These are phyloP conservation scores for Citrus glauca DNA, from an alignment of 345 rosid genomes.

Conservation along the genomic window DNA sequence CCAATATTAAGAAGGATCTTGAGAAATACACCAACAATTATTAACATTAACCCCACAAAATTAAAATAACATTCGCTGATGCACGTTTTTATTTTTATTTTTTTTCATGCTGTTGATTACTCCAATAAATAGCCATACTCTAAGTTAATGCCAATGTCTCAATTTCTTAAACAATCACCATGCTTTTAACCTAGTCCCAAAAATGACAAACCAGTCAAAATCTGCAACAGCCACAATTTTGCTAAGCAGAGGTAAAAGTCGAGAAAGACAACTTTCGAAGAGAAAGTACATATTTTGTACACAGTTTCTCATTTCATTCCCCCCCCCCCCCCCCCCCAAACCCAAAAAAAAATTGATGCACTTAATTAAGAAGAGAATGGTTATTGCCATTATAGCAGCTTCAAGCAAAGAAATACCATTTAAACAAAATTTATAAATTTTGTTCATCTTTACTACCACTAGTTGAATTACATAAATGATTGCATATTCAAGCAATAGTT, in stretches of 20 bases:
- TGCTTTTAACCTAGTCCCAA: not conserved
- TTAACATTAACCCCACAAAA: not conserved
- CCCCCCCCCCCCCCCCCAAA: no score
- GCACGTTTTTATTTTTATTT: no score
- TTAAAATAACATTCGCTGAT: not conserved
- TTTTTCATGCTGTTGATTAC: not conserved
- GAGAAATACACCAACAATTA: not conserved
- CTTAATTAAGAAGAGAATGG: not conserved
- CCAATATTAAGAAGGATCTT: not conserved
- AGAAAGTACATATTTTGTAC: not conserved
- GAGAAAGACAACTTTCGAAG: not conserved
- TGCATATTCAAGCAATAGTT: not conserved
- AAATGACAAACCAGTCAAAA: not conserved
- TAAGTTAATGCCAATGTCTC: not conserved
- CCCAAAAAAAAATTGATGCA: not conserved
- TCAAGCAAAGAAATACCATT: not conserved
- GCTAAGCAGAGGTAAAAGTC: not conserved
- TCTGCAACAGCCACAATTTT: not conserved
- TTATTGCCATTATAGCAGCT: not conserved
- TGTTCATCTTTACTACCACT: not conserved
- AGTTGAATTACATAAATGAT: not conserved
- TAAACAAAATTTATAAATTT: not conserved
- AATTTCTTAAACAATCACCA: slow-evolving; percentile 1
- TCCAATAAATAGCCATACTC: not conserved
- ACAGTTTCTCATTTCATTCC: not conserved